A percentile compares a stretch with the other conserved stretches of the same genome.
Conservation (phyloP, 148 eudicot species). For the Vaccinium macrocarpon region DNA sequence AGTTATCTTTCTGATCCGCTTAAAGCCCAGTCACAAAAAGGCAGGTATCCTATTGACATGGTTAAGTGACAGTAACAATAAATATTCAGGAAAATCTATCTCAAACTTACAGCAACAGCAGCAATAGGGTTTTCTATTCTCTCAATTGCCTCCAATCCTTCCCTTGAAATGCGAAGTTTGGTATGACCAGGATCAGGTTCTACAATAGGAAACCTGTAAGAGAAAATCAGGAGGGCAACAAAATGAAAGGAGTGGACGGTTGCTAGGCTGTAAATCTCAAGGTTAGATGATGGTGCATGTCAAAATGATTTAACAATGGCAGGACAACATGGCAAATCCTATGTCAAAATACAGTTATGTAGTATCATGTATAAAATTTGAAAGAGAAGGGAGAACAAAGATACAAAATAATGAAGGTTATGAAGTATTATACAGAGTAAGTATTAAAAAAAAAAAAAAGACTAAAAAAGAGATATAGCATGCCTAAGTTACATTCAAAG, state of each 20-base stretch:
- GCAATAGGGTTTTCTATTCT: conserved; percentile 76
- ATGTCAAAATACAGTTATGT: not conserved
- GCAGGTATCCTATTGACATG: not conserved
- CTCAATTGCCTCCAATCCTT: conserved; percentile 87
- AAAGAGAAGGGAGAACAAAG: not conserved
- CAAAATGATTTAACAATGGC: not conserved
- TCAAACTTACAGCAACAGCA: conserved; percentile 87
- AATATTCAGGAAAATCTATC: conserved; percentile 1
- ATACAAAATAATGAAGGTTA: not conserved
- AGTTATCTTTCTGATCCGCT: not conserved
- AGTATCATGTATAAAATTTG: not conserved
- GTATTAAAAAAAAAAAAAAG: not conserved
- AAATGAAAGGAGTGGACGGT: not conserved
- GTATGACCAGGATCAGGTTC: conserved; percentile 99
- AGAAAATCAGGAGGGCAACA: conserved; percentile 11
- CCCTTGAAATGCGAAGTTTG: conserved; percentile 79
- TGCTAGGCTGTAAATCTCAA: not conserved
- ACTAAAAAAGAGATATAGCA: not conserved
- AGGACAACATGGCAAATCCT: not conserved
- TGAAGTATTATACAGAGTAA: not conserved
- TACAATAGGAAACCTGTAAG: conserved; percentile 81
- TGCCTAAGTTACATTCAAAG: not conserved
- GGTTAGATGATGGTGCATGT: not conserved
- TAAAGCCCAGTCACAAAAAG: not conserved
- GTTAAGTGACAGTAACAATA: not conserved